Evolutionary conservation across 495 filamentous ascomycete species (phyloP), one percentile per base, ranked within the genome.

Genomic region (Articulospora tetracladia): DNA sequence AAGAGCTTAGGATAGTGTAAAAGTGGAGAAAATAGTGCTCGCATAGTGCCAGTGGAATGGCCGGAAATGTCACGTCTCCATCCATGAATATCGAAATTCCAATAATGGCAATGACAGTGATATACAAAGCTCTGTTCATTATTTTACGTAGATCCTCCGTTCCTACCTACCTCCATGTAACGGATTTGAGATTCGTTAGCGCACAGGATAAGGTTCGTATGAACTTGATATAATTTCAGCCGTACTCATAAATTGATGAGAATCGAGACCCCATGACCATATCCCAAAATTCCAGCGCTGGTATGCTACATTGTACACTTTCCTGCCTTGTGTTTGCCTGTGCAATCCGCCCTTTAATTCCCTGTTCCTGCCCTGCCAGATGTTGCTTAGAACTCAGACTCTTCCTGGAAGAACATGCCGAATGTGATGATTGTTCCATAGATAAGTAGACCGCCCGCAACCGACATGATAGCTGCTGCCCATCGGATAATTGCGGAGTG

Each of bases 341-440:
- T 26, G 19, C 19, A 19, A 27, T 11, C 24, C 17, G n/a, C 23
- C 51, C 53, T 20, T 46, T 1, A 1, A 32, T 8, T 17, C 20
- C 36, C 26, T 11, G 6, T 25, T 26, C 53, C 1, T 30, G 13
- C 26, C 12, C 53, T 15, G 23, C 10, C 32, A 17, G 17, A 15
- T 22, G 23, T 3, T 32, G 25, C n/a, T 46, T 70, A 82, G 53
- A 83, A 98, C 65, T 97, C 94, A 63, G 93, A 84, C 76, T 97
- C 90, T 71, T 97, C 92, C 72, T 92, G 86, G 81, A 99, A 99
- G 77, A 98, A 98, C 91, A 95, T 91, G 39, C 84, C 87, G 75
- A 99, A 99, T 72, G 86, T 92, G 71, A 98, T 94, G 70, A 99
- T 97, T 15, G 94, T 99, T 32, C 91, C 92, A 72, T 99, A 99